Percentiles rank a stretch among this genome's conserved stretches.
Conservation (phyloP, 495 filamentous ascomycete species). For the Neurospora sp. region DNA sequence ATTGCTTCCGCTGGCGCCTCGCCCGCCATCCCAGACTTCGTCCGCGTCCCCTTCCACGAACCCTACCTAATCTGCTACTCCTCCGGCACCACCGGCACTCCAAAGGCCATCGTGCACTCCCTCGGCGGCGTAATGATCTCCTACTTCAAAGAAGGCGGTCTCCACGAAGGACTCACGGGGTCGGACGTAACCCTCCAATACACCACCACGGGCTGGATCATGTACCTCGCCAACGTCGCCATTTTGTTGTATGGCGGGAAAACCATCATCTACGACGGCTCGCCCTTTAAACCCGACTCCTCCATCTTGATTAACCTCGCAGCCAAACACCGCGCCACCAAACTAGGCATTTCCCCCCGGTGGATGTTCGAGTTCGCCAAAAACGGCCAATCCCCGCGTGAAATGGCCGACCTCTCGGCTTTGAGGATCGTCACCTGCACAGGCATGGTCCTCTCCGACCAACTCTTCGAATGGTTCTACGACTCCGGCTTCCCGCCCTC, state of each 20-base stretch:
- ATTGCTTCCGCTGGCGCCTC: conserved; percentile 27
- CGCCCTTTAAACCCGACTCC: conserved; percentile 58
- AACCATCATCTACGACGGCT: conserved; percentile 64
- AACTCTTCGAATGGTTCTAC: conserved; percentile 75
- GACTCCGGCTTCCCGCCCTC: conserved; percentile 58
- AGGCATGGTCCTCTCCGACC: conserved; percentile 67
- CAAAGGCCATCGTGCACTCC: conserved; percentile 68
- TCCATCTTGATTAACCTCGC: conserved; percentile 48
- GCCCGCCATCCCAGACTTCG: conserved; percentile 38
- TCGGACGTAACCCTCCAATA: conserved; percentile 46
- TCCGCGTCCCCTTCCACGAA: conserved; percentile 52
- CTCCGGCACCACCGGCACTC: conserved; percentile 60
- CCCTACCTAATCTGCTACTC: conserved; percentile 66
- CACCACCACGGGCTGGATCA: conserved; percentile 72
- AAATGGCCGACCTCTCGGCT: conserved; percentile 48
- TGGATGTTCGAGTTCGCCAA: conserved; percentile 63
- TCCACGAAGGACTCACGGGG: conserved; percentile 46
- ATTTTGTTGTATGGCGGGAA: conserved; percentile 45
- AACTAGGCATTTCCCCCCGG: conserved; percentile 61
- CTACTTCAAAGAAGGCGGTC: conserved; percentile 46
- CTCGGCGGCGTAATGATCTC: conserved; percentile 52
- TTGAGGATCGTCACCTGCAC: conserved; percentile 55
- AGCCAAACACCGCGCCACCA: conserved; percentile 47
- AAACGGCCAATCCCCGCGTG: conserved; percentile 44
- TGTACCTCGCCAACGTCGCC: conserved; percentile 55